A percentile compares a stretch with the other conserved stretches of the same genome.
Evolutionary conservation across 1,139 yeast species (phyloP).

Genomic region (Yarrowia galli): DNA sequence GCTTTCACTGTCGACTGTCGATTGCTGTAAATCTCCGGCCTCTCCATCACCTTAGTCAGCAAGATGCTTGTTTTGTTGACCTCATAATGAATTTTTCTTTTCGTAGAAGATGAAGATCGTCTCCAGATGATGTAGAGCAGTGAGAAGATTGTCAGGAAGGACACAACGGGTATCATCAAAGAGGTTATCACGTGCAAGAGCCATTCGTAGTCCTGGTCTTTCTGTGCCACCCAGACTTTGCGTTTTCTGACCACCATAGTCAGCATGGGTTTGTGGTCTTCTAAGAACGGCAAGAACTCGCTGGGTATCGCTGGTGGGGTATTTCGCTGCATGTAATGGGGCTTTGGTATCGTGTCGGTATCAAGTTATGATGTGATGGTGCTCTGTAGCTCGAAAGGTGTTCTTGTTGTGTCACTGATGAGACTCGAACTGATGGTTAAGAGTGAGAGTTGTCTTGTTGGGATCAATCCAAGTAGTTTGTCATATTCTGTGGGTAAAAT

Average conservation of each 20-base stretch:
- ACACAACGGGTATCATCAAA: background rate
- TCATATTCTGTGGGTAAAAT: background rate
- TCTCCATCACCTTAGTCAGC: conserved; percentile 16
- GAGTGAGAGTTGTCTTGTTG: background rate
- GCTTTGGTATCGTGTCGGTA: background rate
- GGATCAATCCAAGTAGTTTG: background rate
- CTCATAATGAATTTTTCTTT: conserved; percentile 1
- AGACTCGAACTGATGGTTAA: background rate
- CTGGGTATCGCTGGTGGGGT: background rate
- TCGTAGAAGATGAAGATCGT: background rate
- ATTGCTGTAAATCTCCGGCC: background rate
- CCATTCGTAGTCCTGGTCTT: background rate
- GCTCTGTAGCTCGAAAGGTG: no score
- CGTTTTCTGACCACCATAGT: conserved; percentile 12
- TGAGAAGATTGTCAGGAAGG: background rate
- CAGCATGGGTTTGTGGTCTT: background rate
- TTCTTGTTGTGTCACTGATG: background rate
- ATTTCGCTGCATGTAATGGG: background rate
- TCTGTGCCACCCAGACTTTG: background rate
- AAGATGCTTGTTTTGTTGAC: conserved; percentile 21
- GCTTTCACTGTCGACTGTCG: background rate
- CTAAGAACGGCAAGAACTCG: background rate
- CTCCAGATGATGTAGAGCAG: background rate
- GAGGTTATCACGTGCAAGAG: background rate
- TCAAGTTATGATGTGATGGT: no score